Percentiles rank a stretch among this genome's conserved stretches.
Conservation (phyloP, 163 green algal genomes). For the Chlorella variabilis region DNA sequence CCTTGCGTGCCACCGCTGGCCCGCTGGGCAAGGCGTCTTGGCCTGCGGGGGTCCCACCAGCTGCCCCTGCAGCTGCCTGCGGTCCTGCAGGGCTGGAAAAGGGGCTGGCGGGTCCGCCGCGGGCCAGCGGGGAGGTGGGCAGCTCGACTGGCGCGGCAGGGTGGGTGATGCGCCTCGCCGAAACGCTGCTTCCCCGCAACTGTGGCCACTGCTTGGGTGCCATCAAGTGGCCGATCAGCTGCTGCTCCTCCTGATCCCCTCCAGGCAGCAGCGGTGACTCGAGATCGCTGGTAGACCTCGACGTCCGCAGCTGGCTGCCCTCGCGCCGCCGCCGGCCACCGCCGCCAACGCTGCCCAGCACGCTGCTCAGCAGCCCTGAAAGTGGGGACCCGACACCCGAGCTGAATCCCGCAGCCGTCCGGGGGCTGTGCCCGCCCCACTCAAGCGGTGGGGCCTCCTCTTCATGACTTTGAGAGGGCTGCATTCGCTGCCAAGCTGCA, state of each 20-base stretch:
- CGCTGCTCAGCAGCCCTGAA: not conserved
- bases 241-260: not conserved
- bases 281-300: too few species aligned
- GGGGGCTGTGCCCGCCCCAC: not conserved
- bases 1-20: too few species aligned
- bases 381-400: too few species aligned
- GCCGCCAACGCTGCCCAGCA: not conserved
- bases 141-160: not conserved
- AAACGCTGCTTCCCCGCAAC: slow-evolving; percentile 15
- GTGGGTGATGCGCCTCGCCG: not conserved
- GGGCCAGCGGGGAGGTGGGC: not conserved
- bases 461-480: too few species aligned
- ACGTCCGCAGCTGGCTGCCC: too few species aligned
- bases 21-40: too few species aligned
- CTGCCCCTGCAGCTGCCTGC: too few species aligned
- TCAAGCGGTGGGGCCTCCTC: not conserved
- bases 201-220: slow-evolving; percentile 28
- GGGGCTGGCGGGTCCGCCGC: too few species aligned
- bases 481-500: too few species aligned
- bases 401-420: too few species aligned
- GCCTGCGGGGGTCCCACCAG: too few species aligned
- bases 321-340: too few species aligned
- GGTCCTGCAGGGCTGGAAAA: not conserved
- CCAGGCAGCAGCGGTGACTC: slow-evolving; percentile 20
- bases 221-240: slow-evolving; percentile 4